Evolutionary conservation across 345 rosid genomes (phyloP).

Genomic region (Boechera retrofracta): DNA sequence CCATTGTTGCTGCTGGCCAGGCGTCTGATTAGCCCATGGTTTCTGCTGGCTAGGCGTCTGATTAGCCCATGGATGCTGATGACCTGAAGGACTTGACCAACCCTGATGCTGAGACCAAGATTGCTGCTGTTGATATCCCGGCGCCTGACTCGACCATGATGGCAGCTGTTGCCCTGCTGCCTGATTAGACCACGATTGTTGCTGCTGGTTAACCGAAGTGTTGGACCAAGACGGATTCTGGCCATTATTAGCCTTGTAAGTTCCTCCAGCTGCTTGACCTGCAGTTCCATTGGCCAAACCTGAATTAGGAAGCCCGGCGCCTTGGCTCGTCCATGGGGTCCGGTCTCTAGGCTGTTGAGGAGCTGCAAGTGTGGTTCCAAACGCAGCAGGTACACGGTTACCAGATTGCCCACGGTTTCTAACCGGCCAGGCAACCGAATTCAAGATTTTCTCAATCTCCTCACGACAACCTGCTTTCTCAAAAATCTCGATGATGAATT

Average conservation of each 20-base stretch:
- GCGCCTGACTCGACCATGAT: conserved; percentile 41
- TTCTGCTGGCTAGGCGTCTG: conserved; percentile 30
- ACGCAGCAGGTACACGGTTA: conserved; percentile 17
- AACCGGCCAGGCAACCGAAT: conserved; percentile 54
- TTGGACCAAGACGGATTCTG: conserved; percentile 43
- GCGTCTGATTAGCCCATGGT: conserved; percentile 5
- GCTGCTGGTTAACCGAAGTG: conserved; percentile 42
- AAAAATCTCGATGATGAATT: conserved; percentile 56
- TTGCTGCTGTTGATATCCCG: conserved; percentile 38
- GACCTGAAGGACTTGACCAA: conserved; percentile 39
- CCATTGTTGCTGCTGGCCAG: conserved; percentile 30
- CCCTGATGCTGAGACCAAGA: conserved; percentile 42
- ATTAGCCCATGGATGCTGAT: conserved; percentile 28
- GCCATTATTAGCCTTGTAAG: conserved; percentile 27
- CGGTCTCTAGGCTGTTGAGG: conserved; percentile 38
- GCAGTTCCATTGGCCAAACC: conserved; percentile 41
- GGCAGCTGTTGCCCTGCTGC: conserved; percentile 39
- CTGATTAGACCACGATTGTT: conserved; percentile 40
- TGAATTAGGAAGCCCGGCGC: conserved; percentile 35
- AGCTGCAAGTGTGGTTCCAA: conserved; percentile 33
- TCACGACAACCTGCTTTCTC: conserved; percentile 61
- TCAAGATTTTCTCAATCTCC: conserved; percentile 71
- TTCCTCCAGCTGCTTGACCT: conserved; percentile 34
- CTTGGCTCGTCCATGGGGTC: conserved; percentile 33
- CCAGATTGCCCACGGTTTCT: conserved; percentile 36